Conservation (phyloP, 495 filamentous ascomycete species). For the Niebla homalea region DNA sequence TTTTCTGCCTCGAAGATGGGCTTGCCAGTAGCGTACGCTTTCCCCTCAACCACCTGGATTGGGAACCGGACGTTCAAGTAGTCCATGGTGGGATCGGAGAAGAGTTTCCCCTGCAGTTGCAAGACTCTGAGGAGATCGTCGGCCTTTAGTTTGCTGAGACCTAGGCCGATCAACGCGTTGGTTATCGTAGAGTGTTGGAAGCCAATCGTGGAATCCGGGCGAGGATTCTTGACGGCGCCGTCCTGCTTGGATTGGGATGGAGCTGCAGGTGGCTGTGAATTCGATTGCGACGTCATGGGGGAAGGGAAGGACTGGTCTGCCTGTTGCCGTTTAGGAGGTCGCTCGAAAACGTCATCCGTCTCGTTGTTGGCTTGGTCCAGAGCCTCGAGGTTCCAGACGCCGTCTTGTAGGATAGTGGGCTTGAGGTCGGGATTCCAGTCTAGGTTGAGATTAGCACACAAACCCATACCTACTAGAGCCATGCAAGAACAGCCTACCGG, state of each 20-base stretch:
- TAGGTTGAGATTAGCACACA: slow-evolving; percentile 1
- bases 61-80: slow-evolving; percentile 3
- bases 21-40: slow-evolving; percentile 15
- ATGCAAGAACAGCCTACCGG: slow-evolving; percentile 4
- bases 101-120: slow-evolving; percentile 5
- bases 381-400: neutral
- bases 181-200: slow-evolving; percentile 4
- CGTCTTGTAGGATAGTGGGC: neutral
- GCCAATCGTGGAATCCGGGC: slow-evolving; percentile 12
- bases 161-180: slow-evolving; percentile 3
- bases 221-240: no score
- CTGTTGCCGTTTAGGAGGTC: slow-evolving; percentile 2
- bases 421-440: slow-evolving; percentile 13
- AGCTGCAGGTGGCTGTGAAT: no score
- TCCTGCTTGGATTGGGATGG: no score
- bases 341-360: neutral
- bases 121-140: slow-evolving; percentile 1
- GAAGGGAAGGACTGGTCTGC: neutral
- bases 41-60: slow-evolving; percentile 12
- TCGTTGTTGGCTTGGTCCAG: neutral
- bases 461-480: no score
- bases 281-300: slow-evolving; percentile 8
- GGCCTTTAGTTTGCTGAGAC: slow-evolving; percentile 4
- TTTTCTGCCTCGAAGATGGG: slow-evolving; percentile 17
- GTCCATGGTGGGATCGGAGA: slow-evolving; percentile 4